phyloP scores from a whole-genome alignment of 306 rosid genomes.

The Cucumis hystrix region DNA sequence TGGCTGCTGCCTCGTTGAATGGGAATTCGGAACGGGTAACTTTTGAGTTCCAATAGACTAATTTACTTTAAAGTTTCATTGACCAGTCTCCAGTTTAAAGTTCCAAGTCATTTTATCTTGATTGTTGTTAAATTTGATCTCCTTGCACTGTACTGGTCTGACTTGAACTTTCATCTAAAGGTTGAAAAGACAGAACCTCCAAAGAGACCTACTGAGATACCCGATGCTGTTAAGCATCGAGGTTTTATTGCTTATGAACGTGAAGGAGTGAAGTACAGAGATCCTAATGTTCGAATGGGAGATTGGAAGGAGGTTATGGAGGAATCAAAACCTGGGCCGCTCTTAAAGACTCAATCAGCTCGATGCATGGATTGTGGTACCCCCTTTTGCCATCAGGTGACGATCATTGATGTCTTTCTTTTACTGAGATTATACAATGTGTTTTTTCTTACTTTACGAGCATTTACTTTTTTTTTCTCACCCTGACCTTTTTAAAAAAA shows the following conservation, averaged over 20 bases:
- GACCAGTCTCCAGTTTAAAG: background rate
- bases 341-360: conserved; percentile 86
- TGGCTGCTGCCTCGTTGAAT: conserved; percentile 57
- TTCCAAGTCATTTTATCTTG: background rate
- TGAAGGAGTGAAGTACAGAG: conserved; percentile 84
- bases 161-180: conserved; percentile 13
- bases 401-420: background rate
- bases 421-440: background rate
- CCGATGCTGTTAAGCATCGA: conserved; percentile 69
- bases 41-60: background rate
- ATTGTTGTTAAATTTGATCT: background rate
- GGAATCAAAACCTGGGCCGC: conserved; percentile 88
- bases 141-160: background rate
- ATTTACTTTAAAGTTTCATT: background rate
- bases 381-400: conserved; percentile 97
- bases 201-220: conserved; percentile 61
- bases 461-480: background rate
- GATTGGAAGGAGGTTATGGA: conserved; percentile 96
- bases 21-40: conserved; percentile 48
- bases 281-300: conserved; percentile 66
- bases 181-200: conserved; percentile 28
- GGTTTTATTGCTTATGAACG: conserved; percentile 96
- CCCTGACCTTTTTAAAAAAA: background rate
- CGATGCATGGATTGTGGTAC: conserved; percentile 99
- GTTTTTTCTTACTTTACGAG: background rate